Evolutionary conservation across 192 early-diverging fungal genomes (phyloP).

Genomic region (Backusella circina): DNA sequence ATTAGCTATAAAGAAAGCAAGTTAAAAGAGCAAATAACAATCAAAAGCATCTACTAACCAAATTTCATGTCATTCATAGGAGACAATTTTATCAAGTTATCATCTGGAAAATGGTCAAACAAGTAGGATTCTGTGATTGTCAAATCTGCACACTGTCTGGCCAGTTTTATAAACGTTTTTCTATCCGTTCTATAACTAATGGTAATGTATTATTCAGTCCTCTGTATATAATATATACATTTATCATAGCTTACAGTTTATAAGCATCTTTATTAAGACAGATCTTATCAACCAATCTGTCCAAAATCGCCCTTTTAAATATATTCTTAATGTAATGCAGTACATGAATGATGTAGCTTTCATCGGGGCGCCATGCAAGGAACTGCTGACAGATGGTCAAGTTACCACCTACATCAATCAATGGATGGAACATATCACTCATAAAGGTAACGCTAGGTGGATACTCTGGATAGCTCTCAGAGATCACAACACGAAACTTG

Average conservation of each 20-base stretch:
- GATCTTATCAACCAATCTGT: slow-evolving; percentile 54
- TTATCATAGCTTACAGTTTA: slow-evolving; percentile 44
- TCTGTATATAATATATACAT: background rate
- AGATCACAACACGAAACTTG: slow-evolving; percentile 81
- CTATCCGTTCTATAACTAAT: slow-evolving; percentile 56
- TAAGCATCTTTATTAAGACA: slow-evolving; percentile 66
- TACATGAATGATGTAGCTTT: slow-evolving; percentile 84
- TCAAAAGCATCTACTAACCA: slow-evolving; percentile 21
- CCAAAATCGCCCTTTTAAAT: slow-evolving; percentile 79
- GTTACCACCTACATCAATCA: slow-evolving; percentile 69
- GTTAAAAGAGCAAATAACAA: background rate
- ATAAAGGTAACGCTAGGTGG: slow-evolving; percentile 71
- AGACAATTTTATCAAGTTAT: slow-evolving; percentile 58
- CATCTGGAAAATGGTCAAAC: slow-evolving; percentile 52
- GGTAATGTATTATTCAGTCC: background rate
- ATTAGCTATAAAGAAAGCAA: background rate
- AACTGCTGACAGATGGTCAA: slow-evolving; percentile 78
- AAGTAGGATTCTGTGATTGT: slow-evolving; percentile 63
- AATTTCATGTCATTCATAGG: slow-evolving; percentile 51
- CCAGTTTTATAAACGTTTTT: slow-evolving; percentile 58
- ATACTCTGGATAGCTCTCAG: slow-evolving; percentile 71
- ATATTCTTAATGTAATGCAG: slow-evolving; percentile 86
- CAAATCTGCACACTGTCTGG: slow-evolving; percentile 70
- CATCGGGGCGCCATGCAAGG: slow-evolving; percentile 77
- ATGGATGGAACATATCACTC: slow-evolving; percentile 82